Evolutionary conservation across 768 basidiomycete genomes (phyloP).

Genomic region (Phanerodontia chrysosporium): DNA sequence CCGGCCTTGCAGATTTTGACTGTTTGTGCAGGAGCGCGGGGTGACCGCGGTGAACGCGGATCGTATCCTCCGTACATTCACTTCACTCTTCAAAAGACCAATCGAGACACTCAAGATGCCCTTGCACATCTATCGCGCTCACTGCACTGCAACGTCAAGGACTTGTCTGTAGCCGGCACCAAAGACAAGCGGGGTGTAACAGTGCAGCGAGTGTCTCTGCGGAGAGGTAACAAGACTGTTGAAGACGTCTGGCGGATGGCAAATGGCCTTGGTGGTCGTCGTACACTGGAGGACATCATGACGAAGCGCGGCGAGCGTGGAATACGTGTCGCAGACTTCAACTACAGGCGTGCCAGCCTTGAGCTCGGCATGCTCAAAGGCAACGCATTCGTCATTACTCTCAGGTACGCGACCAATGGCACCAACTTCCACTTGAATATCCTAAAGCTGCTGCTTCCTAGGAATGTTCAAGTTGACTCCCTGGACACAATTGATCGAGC

Average conservation of each 20-base stretch:
- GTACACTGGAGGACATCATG: constrained; percentile 52
- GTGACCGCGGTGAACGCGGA: constrained; percentile 50
- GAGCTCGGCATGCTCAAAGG: constrained; percentile 97
- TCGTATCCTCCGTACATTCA: constrained; percentile 87
- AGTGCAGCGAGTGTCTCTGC: constrained; percentile 83
- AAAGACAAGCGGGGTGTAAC: constrained; percentile 99
- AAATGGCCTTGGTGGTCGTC: constrained; percentile 59
- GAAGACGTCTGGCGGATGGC: constrained; percentile 82
- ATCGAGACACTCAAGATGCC: constrained; percentile 95
- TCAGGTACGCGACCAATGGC: constrained; percentile 55
- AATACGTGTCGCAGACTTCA: constrained; percentile 81
- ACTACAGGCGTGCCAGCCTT: constrained; percentile 75
- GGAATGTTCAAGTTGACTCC: constrained; percentile 82
- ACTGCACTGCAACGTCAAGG: constrained; percentile 73
- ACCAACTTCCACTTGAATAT: background rate
- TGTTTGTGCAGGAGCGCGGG: constrained; percentile 20
- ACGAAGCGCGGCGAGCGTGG: constrained; percentile 84
- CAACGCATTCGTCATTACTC: constrained; percentile 91
- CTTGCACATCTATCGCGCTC: constrained; percentile 74
- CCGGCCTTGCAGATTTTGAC: background rate
- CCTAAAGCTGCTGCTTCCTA: constrained; percentile 27
- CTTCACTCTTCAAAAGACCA: constrained; percentile 95
- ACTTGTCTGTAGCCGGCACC: constrained; percentile 89
- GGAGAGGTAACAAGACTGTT: constrained; percentile 69
- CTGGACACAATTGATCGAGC: constrained; percentile 68